phyloP scores from a whole-genome alignment of 208 protist species.

The Herpetomonas tarakana region DNA sequence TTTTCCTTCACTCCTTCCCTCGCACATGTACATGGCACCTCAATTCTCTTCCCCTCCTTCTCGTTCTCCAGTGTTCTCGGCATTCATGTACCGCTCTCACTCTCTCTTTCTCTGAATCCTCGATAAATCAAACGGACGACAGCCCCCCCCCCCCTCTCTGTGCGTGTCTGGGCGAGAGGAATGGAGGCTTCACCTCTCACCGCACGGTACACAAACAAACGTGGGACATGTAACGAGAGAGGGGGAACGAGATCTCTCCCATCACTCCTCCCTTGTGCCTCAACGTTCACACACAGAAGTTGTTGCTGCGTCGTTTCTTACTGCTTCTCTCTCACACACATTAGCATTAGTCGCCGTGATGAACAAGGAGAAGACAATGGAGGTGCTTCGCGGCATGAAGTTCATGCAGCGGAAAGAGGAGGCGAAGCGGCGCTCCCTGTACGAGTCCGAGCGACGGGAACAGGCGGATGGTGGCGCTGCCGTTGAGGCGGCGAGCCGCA shows the following conservation, averaged over 20 bases:
- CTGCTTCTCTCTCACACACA: too few species aligned
- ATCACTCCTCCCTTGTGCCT: too few species aligned
- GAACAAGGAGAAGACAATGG: constrained; percentile 79
- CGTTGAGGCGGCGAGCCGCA: neutral
- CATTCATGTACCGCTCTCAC: neutral
- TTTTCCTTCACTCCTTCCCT: neutral
- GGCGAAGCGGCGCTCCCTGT: constrained; percentile 64
- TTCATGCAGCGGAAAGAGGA: constrained; percentile 93
- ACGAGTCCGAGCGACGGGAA: constrained; percentile 63
- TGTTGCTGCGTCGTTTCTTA: too few species aligned
- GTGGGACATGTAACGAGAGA: too few species aligned
- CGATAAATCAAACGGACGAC: neutral
- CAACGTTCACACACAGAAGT: too few species aligned
- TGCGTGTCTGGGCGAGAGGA: too few species aligned
- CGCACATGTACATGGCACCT: neutral
- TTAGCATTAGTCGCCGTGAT: too few species aligned
- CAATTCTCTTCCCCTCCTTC: neutral
- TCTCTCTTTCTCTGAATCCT: neutral
- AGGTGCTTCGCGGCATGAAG: constrained; percentile 87
- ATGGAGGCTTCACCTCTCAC: too few species aligned
- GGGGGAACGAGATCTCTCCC: too few species aligned
- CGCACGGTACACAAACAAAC: too few species aligned
- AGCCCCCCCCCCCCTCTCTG: too few species aligned
- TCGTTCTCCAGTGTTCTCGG: neutral
- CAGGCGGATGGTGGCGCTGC: constrained; percentile 29